Base-by-base conservation (phyloP, 2,329 filamentous ascomycete species). In the Daldinia sp. region DNA sequence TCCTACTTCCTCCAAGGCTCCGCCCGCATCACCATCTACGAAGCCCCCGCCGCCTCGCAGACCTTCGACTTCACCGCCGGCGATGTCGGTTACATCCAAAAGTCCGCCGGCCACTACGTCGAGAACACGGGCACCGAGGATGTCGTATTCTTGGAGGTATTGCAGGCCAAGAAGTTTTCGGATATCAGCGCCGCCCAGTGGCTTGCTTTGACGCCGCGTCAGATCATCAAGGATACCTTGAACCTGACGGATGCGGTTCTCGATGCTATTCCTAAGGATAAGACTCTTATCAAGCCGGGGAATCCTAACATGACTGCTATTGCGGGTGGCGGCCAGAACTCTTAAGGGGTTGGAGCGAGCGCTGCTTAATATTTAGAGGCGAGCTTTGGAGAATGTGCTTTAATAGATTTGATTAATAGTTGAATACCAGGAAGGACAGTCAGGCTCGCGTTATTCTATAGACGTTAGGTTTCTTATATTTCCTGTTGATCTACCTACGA, bases 21-120 rank as follows among this genome's bases (percentile, higher is more conserved):
- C 9, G 86, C 81, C 0, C 81, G 86, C 8, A 78, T 87, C 34
- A 87, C 85, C 0, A 78, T 87, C 23, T 88, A 83, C 75, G 69
- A 77, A 19, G 85, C 85, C 0, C 83, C 84, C 0, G 73, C 76
- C 3, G 74, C 79, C 1, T 79, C 81, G 1, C 78, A 81, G 47
- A 87, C 85, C 0, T 88, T 87, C 60, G 85, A 87, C 74, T 87
- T 85, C 74, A 80, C 80, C 5, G 83, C 84, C 17, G 85, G 85
- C 13, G 84, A 87, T 61, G 85, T 87, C 0, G 85, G 84, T 0
- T 87, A 87, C 62, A 82, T 88, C 9, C 84, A 85, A 1, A 78
- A 81, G 8, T 78, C 80, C 0, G 78, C 80, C 35, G 81, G 83
- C 0, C 87, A 89, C 71, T 89, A 87, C 65, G 77, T 89, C 15